Evolutionary conservation across 2,329 filamentous ascomycete species (phyloP), one percentile per base, ranked within the genome.

Genomic region (Ceratocystis eucalypticola): DNA sequence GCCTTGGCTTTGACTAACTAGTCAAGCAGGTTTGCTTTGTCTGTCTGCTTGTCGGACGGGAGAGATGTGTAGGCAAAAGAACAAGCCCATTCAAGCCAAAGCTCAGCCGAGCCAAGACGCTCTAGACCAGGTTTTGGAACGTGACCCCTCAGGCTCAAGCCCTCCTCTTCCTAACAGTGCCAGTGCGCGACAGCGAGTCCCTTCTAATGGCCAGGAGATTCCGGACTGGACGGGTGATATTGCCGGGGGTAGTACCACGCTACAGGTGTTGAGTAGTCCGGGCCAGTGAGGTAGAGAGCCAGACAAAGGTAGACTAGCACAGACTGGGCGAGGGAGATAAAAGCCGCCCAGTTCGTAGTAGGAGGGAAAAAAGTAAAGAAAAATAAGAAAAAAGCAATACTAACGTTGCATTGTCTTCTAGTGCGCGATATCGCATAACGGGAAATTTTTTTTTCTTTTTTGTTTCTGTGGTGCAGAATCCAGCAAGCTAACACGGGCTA

Each of bases 41-140:
- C n/a, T 20, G 45, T 48, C n/a, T 20, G 5, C 17, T 20, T 20
- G 45, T 48, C n/a, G 45, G 45, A 48, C 7, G 37, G 37, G 37
- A 12, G 37, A 12, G 8, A 41, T 41, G 37, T 41, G 3, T 12
- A 12, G 10, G 10, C 37, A 41, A 12, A 41, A 50, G 46, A 50
- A 50, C 46, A 50, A 50, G 46, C 50, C 50, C n/a, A 25, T 25
- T 15, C 50, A 7, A 55, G n/a, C 2, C 50, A 20, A 55, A 17
- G 53, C 25, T 59, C 53, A 33, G 53, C 53, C 20, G 53, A 33
- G 53, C 53, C 53, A 59, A 59, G 53, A 59, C 53, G 53, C 53
- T 59, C 53, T 59, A 17, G 53, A 57, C 25, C 53, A 22, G 53
- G 7, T 28, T 28, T 15, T 57, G 2, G 53, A 30, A 25, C 17